These are phyloP conservation scores for Vitis labrusca DNA, from an alignment of 164 flowering plant genomes.

Conservation along the genomic window DNA sequence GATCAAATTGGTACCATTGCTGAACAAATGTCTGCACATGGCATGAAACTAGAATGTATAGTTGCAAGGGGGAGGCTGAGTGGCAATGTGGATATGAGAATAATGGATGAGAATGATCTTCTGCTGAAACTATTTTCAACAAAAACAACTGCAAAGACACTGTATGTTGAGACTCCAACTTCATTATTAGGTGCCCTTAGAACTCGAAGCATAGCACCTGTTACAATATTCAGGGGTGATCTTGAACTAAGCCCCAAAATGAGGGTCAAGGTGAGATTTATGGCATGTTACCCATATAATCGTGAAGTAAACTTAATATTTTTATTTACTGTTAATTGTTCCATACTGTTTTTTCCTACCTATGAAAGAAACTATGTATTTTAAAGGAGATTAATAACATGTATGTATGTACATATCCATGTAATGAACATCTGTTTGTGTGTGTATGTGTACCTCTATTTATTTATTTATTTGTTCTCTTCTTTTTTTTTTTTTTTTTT, in stretches of 20 bases:
- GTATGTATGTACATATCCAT: background rate
- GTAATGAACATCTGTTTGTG: background rate
- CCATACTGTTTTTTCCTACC: background rate
- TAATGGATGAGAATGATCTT: constrained; percentile 70
- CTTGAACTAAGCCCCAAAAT: constrained; percentile 68
- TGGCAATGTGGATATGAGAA: constrained; percentile 33
- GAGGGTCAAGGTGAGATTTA: constrained; percentile 81
- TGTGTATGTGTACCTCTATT: background rate
- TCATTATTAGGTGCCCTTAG: constrained; percentile 76
- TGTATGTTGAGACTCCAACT: constrained; percentile 67
- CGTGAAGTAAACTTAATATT: background rate
- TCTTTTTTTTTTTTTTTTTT: no score
- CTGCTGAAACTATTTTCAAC: constrained; percentile 56
- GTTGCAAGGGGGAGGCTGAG: constrained; percentile 52
- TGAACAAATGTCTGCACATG: constrained; percentile 63
- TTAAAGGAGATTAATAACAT: background rate
- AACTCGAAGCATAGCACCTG: constrained; percentile 81
- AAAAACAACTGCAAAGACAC: constrained; percentile 52
- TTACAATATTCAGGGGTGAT: constrained; percentile 88
- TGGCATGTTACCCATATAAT: background rate
- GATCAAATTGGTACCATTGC: constrained; percentile 81
- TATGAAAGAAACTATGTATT: background rate
- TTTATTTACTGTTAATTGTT: background rate
- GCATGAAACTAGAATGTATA: constrained; percentile 81
- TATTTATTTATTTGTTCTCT: no score